Conservation (phyloP, 1,284 basidiomycete genomes). For the Cutaneotrichosporon sp. region DNA sequence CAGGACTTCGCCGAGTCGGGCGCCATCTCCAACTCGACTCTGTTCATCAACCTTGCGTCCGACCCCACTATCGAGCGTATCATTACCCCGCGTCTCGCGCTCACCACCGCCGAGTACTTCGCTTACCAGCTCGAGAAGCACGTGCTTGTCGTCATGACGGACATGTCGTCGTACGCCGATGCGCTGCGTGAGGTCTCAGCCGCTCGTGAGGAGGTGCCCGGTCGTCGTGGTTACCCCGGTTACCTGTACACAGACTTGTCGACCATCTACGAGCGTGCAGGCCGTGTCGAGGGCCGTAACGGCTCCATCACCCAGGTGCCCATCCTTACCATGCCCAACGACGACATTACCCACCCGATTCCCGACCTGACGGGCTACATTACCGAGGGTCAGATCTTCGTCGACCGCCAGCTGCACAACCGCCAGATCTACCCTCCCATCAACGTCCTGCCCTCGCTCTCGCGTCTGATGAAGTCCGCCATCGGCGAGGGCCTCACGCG, state of each 20-base stretch:
- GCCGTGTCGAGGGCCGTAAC: conserved; percentile 94
- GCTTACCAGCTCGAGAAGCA: conserved; percentile 99
- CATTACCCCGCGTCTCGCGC: conserved; percentile 94
- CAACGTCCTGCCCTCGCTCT: conserved; percentile 97
- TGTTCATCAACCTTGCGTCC: conserved; percentile 98
- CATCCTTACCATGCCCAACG: conserved; percentile 99
- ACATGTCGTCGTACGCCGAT: conserved; percentile 61
- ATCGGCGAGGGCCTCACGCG: conserved; percentile 96
- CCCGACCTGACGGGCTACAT: conserved; percentile 99
- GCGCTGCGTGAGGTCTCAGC: conserved; percentile 65
- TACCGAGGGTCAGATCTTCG: conserved; percentile 97
- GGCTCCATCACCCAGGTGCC: conserved; percentile 99
- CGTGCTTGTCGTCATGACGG: conserved; percentile 96
- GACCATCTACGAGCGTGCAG: conserved; percentile 98
- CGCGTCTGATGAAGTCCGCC: conserved; percentile 98
- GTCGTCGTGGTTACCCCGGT: conserved; percentile 96
- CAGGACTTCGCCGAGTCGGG: conserved; percentile 99
- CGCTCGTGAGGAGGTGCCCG: conserved; percentile 98
- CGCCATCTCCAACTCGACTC: conserved; percentile 91
- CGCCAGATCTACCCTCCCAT: conserved; percentile 99
- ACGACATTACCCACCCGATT: conserved; percentile 99
- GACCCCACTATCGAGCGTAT: conserved; percentile 99
- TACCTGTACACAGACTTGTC: conserved; percentile 86
- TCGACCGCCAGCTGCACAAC: conserved; percentile 66
- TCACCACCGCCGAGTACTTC: conserved; percentile 99